A percentile compares a stretch with the other conserved stretches of the same genome.
These are phyloP conservation scores for Daldinia caldariorum DNA, from an alignment of 495 filamentous ascomycete genomes.

Conservation along the genomic window DNA sequence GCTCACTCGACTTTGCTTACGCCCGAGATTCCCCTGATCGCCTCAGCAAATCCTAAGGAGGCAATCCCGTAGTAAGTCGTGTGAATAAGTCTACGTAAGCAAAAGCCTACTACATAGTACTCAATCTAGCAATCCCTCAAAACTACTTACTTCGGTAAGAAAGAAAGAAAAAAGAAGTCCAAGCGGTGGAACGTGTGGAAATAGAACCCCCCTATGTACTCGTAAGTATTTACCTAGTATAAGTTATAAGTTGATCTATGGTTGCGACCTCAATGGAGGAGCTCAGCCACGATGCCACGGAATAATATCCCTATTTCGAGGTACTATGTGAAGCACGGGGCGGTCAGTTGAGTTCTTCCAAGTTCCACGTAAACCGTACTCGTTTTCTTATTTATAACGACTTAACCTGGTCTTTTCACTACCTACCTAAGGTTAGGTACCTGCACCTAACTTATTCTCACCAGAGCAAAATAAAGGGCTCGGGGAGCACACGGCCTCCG, in stretches of 20 bases:
- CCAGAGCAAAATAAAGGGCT: constrained; percentile 11
- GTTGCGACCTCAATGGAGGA: not conserved
- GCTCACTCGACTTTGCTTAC: not conserved
- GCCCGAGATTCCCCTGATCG: constrained; percentile 21
- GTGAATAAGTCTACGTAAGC: constrained; percentile 28
- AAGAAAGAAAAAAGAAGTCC: too few relatives aligned
- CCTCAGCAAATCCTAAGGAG: constrained; percentile 21
- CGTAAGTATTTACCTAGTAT: not conserved
- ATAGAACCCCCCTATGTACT: not conserved
- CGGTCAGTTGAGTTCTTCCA: constrained; percentile 1
- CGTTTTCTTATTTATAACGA: constrained; percentile 34
- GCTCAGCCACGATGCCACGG: constrained; percentile 32
- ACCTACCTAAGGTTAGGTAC: too few relatives aligned
- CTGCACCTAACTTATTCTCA: too few relatives aligned
- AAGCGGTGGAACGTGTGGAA: not conserved
- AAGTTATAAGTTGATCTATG: not conserved
- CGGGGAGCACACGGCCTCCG: constrained; percentile 23
- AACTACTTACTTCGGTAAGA: not conserved
- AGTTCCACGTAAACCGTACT: too few relatives aligned
- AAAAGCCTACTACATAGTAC: not conserved
- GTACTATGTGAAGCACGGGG: not conserved
- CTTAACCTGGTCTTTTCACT: not conserved
- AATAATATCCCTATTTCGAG: constrained; percentile 11
- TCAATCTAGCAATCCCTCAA: constrained; percentile 20
- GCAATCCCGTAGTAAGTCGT: constrained; percentile 11